Conservation (phyloP, 192 early-diverging fungal species). For the Neocallimastix lanati region DNA sequence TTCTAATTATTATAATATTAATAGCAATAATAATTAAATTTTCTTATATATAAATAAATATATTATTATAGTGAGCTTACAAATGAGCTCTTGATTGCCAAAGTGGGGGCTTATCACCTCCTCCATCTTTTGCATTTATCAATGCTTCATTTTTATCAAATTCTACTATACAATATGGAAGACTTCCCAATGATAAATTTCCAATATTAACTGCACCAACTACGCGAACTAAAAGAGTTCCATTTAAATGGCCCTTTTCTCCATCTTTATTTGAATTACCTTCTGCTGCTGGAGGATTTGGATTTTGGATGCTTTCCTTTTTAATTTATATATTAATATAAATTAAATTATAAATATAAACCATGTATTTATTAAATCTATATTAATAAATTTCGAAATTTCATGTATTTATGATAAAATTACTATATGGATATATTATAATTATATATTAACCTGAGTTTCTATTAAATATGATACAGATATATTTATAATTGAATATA, state of each 20-base stretch:
- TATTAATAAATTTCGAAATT: too few species aligned
- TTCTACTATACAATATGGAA: not conserved
- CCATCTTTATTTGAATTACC: not conserved
- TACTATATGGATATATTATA: too few species aligned
- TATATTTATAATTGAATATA: too few species aligned
- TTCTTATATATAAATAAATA: too few species aligned
- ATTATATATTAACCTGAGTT: too few species aligned
- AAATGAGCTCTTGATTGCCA: not conserved
- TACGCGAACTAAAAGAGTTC: not conserved
- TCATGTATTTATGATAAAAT: too few species aligned
- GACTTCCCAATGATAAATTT: not conserved
- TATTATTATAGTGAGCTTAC: too few species aligned
- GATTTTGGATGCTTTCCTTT: not conserved
- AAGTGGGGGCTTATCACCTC: not conserved
- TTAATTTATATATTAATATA: not conserved
- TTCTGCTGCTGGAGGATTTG: not conserved
- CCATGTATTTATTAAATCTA: too few species aligned
- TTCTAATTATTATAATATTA: too few species aligned
- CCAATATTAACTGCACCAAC: not conserved
- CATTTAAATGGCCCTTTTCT: not conserved
- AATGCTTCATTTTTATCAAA: not conserved
- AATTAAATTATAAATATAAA: too few species aligned
- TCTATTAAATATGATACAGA: too few species aligned
- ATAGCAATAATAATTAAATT: too few species aligned
- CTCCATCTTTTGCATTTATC: not conserved